These are phyloP conservation scores for Chlamydomonas incerta DNA, from an alignment of 139 green algal genomes.

Conservation along the genomic window DNA sequence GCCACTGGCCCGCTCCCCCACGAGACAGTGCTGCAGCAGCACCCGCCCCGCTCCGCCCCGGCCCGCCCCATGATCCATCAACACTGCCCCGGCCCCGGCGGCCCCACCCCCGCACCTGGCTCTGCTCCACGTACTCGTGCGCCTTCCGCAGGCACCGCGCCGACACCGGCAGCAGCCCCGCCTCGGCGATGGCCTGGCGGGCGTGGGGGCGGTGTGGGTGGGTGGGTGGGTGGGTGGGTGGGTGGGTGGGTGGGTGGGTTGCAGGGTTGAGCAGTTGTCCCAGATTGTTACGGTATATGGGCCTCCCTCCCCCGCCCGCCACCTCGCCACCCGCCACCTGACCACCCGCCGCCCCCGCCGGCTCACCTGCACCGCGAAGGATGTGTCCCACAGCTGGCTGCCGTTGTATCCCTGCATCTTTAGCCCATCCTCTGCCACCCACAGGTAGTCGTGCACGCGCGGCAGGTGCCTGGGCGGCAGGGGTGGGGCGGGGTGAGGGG, in stretches of 20 bases:
- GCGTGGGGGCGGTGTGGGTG: too few species aligned
- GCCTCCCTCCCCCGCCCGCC: not conserved
- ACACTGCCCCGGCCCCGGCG: not conserved
- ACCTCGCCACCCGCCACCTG: not conserved
- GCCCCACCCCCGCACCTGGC: conserved; percentile 67
- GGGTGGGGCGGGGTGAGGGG: too few species aligned
- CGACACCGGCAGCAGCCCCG: conserved; percentile 47
- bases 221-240: too few species aligned
- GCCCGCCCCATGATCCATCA: too few species aligned
- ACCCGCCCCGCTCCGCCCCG: not conserved
- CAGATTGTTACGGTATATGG: too few species aligned
- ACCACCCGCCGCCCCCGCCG: not conserved
- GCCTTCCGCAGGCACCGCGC: conserved; percentile 65
- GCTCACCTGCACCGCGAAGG: conserved; percentile 92
- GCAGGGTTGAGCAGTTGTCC: too few species aligned
- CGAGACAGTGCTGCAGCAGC: too few species aligned
- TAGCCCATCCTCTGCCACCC: conserved; percentile 96
- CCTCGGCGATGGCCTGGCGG: conserved; percentile 65
- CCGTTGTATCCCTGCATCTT: conserved; percentile 98
- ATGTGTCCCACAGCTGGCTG: conserved; percentile 97
- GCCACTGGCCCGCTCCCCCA: not conserved
- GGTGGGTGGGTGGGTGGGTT: too few species aligned
- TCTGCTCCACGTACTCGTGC: conserved; percentile 85
- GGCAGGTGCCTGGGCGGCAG: conserved; percentile 77
- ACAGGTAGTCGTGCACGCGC: conserved; percentile 94